Evolutionary conservation across 345 rosid species (phyloP).

Genomic region (Crucihimalaya himalaica): DNA sequence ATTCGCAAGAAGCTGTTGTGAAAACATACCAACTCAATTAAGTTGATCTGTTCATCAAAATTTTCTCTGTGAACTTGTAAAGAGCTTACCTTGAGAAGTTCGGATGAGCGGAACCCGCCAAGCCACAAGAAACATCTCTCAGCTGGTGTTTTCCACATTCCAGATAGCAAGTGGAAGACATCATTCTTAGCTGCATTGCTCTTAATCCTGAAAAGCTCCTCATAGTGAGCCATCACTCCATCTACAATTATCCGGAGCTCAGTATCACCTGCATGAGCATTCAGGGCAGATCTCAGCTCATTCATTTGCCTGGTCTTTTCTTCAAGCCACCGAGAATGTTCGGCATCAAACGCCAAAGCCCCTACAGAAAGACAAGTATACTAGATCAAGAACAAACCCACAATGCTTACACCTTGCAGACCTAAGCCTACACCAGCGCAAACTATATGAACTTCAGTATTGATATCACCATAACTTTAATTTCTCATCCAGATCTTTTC

Average conservation of each 20-base stretch:
- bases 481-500: background rate
- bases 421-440: background rate
- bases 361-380: slow-evolving; percentile 47
- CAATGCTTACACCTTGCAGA: background rate
- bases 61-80: slow-evolving; percentile 1
- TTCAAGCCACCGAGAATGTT: slow-evolving; percentile 86
- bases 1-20: slow-evolving; percentile 69
- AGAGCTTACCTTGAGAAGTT: slow-evolving; percentile 75
- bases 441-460: background rate
- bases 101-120: slow-evolving; percentile 95
- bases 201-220: slow-evolving; percentile 81
- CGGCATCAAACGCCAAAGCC: slow-evolving; percentile 87
- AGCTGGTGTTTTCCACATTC: slow-evolving; percentile 98
- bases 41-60: slow-evolving; percentile 5
- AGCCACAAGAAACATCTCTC: slow-evolving; percentile 96
- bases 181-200: slow-evolving; percentile 85
- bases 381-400: slow-evolving; percentile 17
- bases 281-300: slow-evolving; percentile 88
- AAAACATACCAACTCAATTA: slow-evolving; percentile 12
- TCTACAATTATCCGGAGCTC: slow-evolving; percentile 82
- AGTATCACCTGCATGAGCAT: slow-evolving; percentile 84
- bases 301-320: slow-evolving; percentile 70
- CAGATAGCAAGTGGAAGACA: slow-evolving; percentile 90
- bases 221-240: slow-evolving; percentile 61
- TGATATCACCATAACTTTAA: slow-evolving; percentile 1